phyloP scores from a whole-genome alignment of 768 basidiomycete species.

The Chalciporus chontae region DNA sequence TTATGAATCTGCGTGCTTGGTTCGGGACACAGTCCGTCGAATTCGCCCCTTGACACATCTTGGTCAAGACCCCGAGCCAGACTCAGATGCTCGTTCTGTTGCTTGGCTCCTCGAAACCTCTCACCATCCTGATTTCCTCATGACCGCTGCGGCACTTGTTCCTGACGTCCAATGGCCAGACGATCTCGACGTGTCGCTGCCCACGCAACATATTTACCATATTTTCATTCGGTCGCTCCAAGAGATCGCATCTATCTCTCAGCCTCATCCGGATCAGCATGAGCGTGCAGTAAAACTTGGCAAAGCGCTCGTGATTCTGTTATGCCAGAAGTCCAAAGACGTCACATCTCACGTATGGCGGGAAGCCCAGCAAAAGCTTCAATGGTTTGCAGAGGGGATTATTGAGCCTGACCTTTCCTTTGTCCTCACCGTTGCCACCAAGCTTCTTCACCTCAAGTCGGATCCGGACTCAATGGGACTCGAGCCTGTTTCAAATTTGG shows the following conservation, averaged over 20 bases:
- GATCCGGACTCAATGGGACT: background rate
- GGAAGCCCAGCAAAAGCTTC: background rate
- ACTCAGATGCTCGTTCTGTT: conserved; percentile 6
- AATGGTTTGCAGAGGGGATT: too few relatives aligned
- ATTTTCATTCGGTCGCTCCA: conserved; percentile 2
- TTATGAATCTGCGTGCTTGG: background rate
- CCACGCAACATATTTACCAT: background rate
- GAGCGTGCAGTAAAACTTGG: conserved; percentile 1
- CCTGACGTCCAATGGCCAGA: conserved; percentile 16
- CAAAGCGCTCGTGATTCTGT: conserved; percentile 5
- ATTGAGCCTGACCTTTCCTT: conserved; percentile 2
- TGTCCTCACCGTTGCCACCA: background rate
- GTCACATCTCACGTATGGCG: background rate
- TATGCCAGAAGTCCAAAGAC: background rate
- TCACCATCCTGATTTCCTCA: conserved; percentile 11
- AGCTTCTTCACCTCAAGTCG: conserved; percentile 2
- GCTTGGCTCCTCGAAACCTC: conserved; percentile 20
- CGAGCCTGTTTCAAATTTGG: background rate
- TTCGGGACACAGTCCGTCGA: background rate
- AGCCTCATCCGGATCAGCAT: too few relatives aligned
- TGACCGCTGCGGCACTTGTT: conserved; percentile 10
- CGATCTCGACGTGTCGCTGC: conserved; percentile 8
- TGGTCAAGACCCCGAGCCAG: background rate
- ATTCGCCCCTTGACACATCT: background rate
- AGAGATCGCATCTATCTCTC: background rate